A percentile compares a stretch with the other conserved stretches of the same genome.
phyloP scores from a whole-genome alignment of 176 grass and related monocot genomes.

The Miscanthus lutarioriparius region DNA sequence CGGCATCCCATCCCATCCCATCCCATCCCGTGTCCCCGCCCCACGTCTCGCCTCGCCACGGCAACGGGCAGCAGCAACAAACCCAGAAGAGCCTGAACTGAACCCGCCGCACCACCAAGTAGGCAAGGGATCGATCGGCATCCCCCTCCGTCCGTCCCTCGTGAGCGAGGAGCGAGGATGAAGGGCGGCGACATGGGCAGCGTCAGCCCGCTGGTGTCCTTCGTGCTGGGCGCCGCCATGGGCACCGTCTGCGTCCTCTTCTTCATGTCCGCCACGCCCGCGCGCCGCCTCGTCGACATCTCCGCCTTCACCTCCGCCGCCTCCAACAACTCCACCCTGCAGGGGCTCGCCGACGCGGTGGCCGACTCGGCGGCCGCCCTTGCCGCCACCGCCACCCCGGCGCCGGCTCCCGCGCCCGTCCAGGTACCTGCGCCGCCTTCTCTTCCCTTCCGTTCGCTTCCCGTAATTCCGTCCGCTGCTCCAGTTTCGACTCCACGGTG shows the following conservation, averaged over 20 bases:
- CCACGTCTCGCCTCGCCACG: no score
- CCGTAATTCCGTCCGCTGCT: neutral
- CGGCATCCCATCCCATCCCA: no score
- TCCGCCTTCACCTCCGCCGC: conserved; percentile 15
- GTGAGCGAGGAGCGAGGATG: conserved; percentile 12
- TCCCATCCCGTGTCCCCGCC: no score
- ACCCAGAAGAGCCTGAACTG: no score
- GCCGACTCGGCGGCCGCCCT: neutral
- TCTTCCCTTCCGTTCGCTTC: neutral
- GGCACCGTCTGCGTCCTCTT: conserved; percentile 74
- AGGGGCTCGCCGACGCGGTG: neutral
- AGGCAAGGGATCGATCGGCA: neutral
- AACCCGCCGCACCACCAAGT: no score
- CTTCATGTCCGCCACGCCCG: conserved; percentile 66
- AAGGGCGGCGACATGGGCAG: conserved; percentile 46
- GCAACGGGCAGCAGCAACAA: no score
- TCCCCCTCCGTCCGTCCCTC: no score
- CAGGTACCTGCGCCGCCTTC: conserved; percentile 1
- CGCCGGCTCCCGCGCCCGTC: conserved; percentile 37
- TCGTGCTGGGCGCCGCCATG: conserved; percentile 73
- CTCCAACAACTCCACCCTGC: neutral
- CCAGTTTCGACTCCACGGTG: no score
- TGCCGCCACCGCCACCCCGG: neutral
- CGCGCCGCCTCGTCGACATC: conserved; percentile 37
- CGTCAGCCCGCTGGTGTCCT: conserved; percentile 69